Percentiles rank a stretch among this genome's conserved stretches.
phyloP scores from a whole-genome alignment of 2,329 filamentous ascomycete genomes.

The Fusarium sp. region DNA sequence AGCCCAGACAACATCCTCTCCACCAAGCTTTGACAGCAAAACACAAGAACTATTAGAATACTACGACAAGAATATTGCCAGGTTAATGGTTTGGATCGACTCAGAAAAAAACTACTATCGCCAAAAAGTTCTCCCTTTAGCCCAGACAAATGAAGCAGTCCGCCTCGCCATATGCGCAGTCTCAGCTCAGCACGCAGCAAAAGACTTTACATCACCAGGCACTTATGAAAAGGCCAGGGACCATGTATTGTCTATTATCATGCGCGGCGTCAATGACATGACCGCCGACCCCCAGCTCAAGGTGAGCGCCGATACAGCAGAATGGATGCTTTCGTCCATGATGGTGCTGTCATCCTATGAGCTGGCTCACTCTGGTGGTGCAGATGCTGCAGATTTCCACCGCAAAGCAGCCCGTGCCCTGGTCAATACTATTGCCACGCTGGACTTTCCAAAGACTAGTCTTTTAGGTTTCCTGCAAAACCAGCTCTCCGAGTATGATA shows the following conservation, averaged over 20 bases:
- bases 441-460: neutral
- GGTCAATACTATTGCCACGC: neutral
- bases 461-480: neutral
- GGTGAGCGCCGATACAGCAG: no score
- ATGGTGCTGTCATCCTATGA: neutral
- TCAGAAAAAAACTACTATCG: neutral
- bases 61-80: neutral
- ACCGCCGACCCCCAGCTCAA: no score
- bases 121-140: neutral
- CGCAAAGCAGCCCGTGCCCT: neutral
- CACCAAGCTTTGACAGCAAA: no score
- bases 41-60: neutral
- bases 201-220: no score
- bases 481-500: neutral
- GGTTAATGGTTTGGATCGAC: neutral
- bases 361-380: neutral
- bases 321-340: neutral
- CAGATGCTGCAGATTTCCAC: neutral
- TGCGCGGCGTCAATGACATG: no score
- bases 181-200: neutral
- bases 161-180: neutral
- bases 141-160: neutral
- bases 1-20: no score
- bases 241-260: no score
- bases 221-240: no score